phyloP scores from a whole-genome alignment of 192 early-diverging fungal genomes.

The Gamsiella multidivaricata region DNA sequence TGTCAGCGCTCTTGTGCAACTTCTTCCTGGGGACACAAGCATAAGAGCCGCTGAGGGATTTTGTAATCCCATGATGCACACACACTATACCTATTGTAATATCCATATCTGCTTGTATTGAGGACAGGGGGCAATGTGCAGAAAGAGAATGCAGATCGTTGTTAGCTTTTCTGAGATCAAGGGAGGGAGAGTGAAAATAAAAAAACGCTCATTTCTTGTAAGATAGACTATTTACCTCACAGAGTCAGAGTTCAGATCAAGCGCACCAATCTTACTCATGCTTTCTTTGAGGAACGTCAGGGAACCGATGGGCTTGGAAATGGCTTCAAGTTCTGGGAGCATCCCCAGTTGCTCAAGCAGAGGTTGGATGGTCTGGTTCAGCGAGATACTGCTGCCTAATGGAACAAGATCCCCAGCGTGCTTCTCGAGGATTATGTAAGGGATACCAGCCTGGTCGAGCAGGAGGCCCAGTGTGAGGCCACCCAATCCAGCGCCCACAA shows the following conservation, averaged over 20 bases:
- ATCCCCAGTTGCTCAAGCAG: constrained; percentile 41
- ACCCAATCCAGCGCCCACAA: constrained; percentile 37
- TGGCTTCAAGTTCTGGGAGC: constrained; percentile 29
- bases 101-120: constrained; percentile 38
- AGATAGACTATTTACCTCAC: constrained; percentile 19
- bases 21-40: too few species aligned
- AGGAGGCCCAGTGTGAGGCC: constrained; percentile 34
- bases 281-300: constrained; percentile 46
- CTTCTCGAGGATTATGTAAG: constrained; percentile 35
- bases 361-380: constrained; percentile 39
- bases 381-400: constrained; percentile 37
- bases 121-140: neutral
- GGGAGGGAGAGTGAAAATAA: neutral
- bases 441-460: constrained; percentile 36
- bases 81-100: constrained; percentile 29
- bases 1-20: too few species aligned
- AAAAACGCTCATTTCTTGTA: too few species aligned
- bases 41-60: too few species aligned
- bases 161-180: neutral
- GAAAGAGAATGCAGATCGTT: neutral
- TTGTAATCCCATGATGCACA: too few species aligned
- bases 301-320: constrained; percentile 36
- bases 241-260: constrained; percentile 37
- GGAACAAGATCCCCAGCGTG: constrained; percentile 29
- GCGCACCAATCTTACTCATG: constrained; percentile 41